Evolutionary conservation across 1,284 basidiomycete species (phyloP).

Genomic region (Leccinum cinnamomeum): DNA sequence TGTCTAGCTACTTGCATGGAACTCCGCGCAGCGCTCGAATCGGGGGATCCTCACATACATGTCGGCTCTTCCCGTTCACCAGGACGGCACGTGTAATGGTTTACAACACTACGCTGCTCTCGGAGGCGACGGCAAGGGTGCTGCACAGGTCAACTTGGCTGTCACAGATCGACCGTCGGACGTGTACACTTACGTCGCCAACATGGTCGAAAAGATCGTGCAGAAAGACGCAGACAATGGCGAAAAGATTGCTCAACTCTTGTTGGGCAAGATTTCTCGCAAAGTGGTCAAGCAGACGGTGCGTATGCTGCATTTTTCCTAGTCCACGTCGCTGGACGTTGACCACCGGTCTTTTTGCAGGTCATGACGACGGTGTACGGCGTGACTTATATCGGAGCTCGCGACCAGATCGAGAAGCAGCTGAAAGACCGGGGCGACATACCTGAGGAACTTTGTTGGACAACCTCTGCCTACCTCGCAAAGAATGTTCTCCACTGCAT

Average conservation of each 20-base stretch:
- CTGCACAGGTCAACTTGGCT: conserved; percentile 90
- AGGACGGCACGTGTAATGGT: conserved; percentile 99
- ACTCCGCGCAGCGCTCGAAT: conserved; percentile 75
- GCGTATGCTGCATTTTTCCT: conserved; percentile 24
- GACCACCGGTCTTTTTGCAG: conserved; percentile 33
- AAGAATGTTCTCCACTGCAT: conserved; percentile 81
- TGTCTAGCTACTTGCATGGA: conserved; percentile 93
- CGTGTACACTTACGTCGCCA: conserved; percentile 94
- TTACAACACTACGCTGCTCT: conserved; percentile 98
- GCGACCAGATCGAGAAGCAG: conserved; percentile 94
- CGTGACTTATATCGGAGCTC: conserved; percentile 93
- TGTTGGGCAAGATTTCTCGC: conserved; percentile 81
- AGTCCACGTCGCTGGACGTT: conserved; percentile 3
- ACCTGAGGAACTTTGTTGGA: conserved; percentile 71
- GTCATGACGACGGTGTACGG: conserved; percentile 99
- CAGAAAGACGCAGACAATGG: conserved; percentile 37
- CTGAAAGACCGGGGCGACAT: conserved; percentile 79
- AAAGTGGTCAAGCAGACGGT: conserved; percentile 99
- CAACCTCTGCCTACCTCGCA: conserved; percentile 81
- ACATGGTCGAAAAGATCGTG: conserved; percentile 69
- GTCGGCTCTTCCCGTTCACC: conserved; percentile 89
- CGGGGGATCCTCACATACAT: conserved; percentile 73
- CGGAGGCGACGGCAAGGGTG: conserved; percentile 89
- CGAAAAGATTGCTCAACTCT: conserved; percentile 57
- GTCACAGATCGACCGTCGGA: conserved; percentile 89